Evolutionary conservation across 495 filamentous ascomycete species (phyloP), one percentile per base, ranked within the genome.

Genomic region (Glonium stellatum): DNA sequence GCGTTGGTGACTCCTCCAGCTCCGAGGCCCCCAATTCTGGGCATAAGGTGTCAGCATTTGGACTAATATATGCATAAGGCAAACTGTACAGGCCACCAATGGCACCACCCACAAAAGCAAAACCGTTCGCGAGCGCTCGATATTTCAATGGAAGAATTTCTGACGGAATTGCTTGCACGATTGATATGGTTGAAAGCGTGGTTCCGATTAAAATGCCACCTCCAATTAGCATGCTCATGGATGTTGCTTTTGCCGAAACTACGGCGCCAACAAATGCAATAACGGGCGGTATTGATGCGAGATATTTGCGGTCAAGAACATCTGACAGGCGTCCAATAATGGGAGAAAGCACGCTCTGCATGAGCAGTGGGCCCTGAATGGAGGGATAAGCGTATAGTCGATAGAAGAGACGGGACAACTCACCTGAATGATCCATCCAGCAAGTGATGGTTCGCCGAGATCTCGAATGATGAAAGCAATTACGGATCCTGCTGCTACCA

Each of bases 141-240:
- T 77, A 80, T 58, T 82, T 82, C 48, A 81, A 59, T 21, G 79
- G 80, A 27, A 83, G 57, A 27, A 82, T 79, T 65, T 83, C 79
- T 6, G 75, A 75, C 0, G 76, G 78, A 54, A 83, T 81, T 1
- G 79, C 74, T 54, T 81, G 78, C 10, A 81, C 75, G 53, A 83
- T 78, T 4, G 77, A 72, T 25, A 80, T 76, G 1, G 79, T 80
- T 15, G 77, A 70, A 13, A 83, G 72, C 0, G 78, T 80, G n/a
- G 66, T 66, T 13, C 80, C 80, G 54, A 82, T 78, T 8, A 81
- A 64, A 8, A 83, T 76, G n/a, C 80, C 76, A 46, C 80, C 80
- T 15, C 76, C 79, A 54, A 81, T 79, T 5, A 83, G 70, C 71
- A 77, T 76, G 37, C 67, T 70, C 77, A 83, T 82, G 4, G 72